Base-by-base conservation (phyloP, 352 stramenopile genomes). In the Phytophthora ramorum region DNA sequence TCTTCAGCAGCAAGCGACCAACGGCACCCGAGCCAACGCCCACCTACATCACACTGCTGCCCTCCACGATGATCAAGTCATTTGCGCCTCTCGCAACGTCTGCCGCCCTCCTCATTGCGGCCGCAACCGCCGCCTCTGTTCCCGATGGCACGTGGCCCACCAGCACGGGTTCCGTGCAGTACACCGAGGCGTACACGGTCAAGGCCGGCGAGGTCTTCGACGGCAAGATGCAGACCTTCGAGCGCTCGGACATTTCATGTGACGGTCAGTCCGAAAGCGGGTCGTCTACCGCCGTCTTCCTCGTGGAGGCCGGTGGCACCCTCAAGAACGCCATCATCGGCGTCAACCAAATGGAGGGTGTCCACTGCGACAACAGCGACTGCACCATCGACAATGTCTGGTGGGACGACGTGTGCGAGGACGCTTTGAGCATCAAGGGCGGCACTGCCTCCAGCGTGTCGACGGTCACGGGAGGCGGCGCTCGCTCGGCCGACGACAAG, bases 201-300 rank as follows among this genome's bases (percentile, higher is more conserved):
- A 43, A 74, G 19, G 69, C 74, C 13, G 76, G 71, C 7, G 66
- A 66, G 40, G 48, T 66, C 3, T 66, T 66, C 19, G 58, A 66
- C 41, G 58, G 58, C 28, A 59, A 66, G 34, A 83, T 81, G 71
- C 72, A 88, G 68, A 90, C 75, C 0, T 90, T 85, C 70, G 75
- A 90, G 10, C 78, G 70, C 7, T 81, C 73, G n/a, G 64, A 85
- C 46, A 69, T 83, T 30, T 62, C 54, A 26, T 88, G 78, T 51
- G 45, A 78, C 3, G 73, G 68, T 2, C 69, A 82, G 26, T 71
- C 50, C n/a, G 71, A 76, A 16, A 38, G 34, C 34, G 34, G 34
- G 12, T 38, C 34, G 34, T 38, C 34, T 46, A 60, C 63, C 3
- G 62, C 66, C 17, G 63, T 82, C 49, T 89, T 89, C 60, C 44